Percentiles rank a stretch among this genome's conserved stretches.
Conservation (phyloP, 306 rosid species). For the Trichosanthes cucumerina region DNA sequence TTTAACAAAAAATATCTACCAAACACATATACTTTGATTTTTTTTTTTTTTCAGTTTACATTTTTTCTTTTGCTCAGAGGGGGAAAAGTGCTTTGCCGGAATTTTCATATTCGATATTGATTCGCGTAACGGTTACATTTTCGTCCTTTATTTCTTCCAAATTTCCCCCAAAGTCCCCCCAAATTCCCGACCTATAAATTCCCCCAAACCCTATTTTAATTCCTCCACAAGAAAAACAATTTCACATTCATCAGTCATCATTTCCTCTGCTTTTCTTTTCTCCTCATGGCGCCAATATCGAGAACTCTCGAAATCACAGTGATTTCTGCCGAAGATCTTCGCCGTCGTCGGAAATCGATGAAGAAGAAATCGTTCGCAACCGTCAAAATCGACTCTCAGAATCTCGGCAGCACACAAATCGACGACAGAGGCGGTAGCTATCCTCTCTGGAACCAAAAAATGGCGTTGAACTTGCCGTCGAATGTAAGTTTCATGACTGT, state of each 20-base stretch:
- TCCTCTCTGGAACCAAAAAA: conserved; percentile 50
- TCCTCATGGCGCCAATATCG: conserved; percentile 10
- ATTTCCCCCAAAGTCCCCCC: not conserved
- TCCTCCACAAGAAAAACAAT: not conserved
- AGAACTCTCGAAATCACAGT: conserved; percentile 39
- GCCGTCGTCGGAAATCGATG: conserved; percentile 16
- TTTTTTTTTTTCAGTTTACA: too few species aligned
- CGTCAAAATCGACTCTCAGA: conserved; percentile 22
- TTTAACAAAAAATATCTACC: too few species aligned
- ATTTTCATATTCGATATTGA: too few species aligned
- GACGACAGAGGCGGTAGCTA: conserved; percentile 36
- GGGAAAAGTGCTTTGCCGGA: too few species aligned
- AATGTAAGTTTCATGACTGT: conserved; percentile 23
- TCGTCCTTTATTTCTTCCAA: too few species aligned
- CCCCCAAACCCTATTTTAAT: not conserved
- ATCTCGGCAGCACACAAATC: conserved; percentile 7
- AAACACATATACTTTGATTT: too few species aligned
- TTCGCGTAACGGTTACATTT: too few species aligned
- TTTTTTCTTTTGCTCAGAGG: too few species aligned
- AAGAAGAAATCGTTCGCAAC: conserved; percentile 39
- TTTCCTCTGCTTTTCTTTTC: not conserved
- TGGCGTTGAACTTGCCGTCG: conserved; percentile 34
- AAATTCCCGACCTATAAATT: not conserved
- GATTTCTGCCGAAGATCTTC: conserved; percentile 44
- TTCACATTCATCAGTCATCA: too few species aligned